These are phyloP conservation scores for Ceratocystis papillata DNA, from an alignment of 2,329 filamentous ascomycete species.

Conservation along the genomic window DNA sequence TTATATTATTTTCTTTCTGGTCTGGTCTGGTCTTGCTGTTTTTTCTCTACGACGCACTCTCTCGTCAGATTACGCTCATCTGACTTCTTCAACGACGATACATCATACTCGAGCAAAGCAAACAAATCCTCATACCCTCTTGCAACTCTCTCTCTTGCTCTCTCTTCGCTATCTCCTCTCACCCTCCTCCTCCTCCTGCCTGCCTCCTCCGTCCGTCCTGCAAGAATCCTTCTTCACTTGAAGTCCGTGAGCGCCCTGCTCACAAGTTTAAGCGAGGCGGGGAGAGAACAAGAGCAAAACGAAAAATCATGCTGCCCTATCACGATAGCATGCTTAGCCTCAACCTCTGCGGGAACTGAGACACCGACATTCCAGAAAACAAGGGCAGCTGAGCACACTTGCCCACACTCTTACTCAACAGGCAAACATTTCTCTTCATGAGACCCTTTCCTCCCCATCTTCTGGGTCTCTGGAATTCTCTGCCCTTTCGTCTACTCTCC, in stretches of 20 bases:
- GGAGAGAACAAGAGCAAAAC: not conserved
- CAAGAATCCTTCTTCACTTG: conserved; percentile 1
- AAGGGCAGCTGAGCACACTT: conserved; percentile 8
- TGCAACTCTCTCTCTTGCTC: not conserved
- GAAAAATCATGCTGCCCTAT: conserved; percentile 1
- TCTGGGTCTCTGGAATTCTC: not conserved
- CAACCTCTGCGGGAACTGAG: not conserved
- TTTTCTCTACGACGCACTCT: not conserved
- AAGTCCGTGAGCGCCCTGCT: conserved; percentile 10
- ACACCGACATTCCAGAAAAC: conserved; percentile 10
- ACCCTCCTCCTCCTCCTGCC: not conserved
- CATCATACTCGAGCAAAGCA: not conserved
- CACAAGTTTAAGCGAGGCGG: conserved; percentile 14
- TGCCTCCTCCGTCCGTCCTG: not conserved
- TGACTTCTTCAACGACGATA: not conserved
- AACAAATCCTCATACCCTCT: not conserved
- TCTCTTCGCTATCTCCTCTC: not conserved
- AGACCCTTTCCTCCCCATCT: not conserved
- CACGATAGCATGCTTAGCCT: conserved; percentile 5
- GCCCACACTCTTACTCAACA: not conserved
- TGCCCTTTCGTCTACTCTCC: not conserved
- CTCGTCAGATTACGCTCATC: not conserved
- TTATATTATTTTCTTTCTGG: not conserved
- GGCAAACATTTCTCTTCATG: not conserved
- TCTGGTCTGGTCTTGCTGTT: not conserved